Percentiles rank a stretch among this genome's conserved stretches.
Conservation (phyloP, 2,329 filamentous ascomycete genomes). For the Penicillium sp. region DNA sequence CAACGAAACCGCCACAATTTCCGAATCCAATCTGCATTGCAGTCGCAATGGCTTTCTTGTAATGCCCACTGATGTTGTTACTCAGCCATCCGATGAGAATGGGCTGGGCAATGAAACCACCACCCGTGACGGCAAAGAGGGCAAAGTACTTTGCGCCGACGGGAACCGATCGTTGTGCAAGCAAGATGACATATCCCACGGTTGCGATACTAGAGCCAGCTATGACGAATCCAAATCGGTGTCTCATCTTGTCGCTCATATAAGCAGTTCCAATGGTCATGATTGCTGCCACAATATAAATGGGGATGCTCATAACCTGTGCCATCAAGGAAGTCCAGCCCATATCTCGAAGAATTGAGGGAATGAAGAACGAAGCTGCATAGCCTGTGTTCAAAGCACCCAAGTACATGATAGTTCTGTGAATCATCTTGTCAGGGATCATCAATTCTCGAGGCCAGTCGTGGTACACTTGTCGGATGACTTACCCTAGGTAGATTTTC, state of each 20-base stretch:
- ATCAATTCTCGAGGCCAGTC: no score
- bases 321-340: conserved; percentile 33
- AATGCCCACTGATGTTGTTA: conserved; percentile 45
- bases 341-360: conserved; percentile 35
- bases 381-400: conserved; percentile 1
- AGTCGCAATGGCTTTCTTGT: conserved; percentile 44
- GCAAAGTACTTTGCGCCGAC: conserved; percentile 19
- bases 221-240: background rate
- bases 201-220: background rate
- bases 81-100: conserved; percentile 40
- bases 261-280: conserved; percentile 18
- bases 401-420: background rate
- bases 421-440: background rate
- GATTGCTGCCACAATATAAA: conserved; percentile 32
- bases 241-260: background rate
- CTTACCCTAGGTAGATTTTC: background rate
- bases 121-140: conserved; percentile 29
- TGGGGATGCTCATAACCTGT: conserved; percentile 36
- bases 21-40: conserved; percentile 46
- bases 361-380: conserved; percentile 32
- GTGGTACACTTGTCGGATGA: background rate
- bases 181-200: background rate
- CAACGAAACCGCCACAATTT: conserved; percentile 49
- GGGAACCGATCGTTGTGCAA: background rate
- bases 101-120: conserved; percentile 33